Conservation (phyloP, 768 basidiomycete species). For the Tylopilus intermedius region DNA sequence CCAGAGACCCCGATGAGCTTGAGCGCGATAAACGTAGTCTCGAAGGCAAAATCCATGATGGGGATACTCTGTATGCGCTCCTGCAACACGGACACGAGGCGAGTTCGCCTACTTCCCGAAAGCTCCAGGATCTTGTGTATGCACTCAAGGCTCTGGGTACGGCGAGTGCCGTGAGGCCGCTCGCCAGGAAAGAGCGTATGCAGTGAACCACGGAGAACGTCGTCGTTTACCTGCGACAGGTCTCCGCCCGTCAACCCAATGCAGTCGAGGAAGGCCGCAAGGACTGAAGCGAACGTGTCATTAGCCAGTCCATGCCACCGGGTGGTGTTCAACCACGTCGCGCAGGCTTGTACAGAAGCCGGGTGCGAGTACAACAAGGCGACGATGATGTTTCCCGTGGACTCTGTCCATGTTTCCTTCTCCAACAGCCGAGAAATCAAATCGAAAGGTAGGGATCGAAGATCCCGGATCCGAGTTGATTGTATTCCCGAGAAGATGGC, state of each 20-base stretch:
- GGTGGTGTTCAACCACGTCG: conserved; percentile 37
- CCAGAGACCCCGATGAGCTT: conserved; percentile 22
- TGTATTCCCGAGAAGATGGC: not conserved
- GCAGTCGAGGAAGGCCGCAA: conserved; percentile 48
- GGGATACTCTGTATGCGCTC: conserved; percentile 25
- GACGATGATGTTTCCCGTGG: conserved; percentile 41
- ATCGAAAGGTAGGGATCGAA: conserved; percentile 12
- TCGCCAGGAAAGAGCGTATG: conserved; percentile 16
- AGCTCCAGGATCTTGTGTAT: conserved; percentile 27
- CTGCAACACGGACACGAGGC: conserved; percentile 22
- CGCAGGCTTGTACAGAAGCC: conserved; percentile 24
- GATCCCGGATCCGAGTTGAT: not conserved
- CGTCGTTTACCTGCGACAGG: conserved; percentile 18
- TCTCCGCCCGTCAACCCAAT: conserved; percentile 15
- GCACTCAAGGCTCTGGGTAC: conserved; percentile 19
- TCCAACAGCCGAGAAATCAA: conserved; percentile 36
- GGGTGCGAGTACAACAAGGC: conserved; percentile 41
- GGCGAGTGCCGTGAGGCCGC: not conserved
- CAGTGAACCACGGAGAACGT: conserved; percentile 31
- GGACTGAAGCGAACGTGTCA: conserved; percentile 33
- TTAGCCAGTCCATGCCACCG: conserved; percentile 13
- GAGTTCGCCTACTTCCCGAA: conserved; percentile 18
- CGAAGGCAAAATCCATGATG: conserved; percentile 24
- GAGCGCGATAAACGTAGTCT: conserved; percentile 32
- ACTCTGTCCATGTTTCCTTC: conserved; percentile 39